Conservation (phyloP, 2,329 filamentous ascomycete species). For the Exophiala bonariae region DNA sequence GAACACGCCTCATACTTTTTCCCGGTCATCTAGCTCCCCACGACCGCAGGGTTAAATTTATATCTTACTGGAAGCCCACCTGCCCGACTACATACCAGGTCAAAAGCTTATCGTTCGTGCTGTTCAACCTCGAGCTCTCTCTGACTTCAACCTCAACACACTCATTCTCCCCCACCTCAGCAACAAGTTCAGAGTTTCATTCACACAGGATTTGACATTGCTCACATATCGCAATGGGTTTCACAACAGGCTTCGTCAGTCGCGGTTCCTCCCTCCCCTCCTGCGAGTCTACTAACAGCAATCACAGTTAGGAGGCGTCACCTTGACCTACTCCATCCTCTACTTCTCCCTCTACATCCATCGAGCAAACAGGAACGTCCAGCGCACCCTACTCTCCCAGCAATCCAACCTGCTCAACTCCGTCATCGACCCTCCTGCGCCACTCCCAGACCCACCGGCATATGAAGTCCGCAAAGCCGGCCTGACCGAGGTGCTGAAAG, state of each 20-base stretch:
- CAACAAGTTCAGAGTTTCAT: no score
- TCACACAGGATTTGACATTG: no score
- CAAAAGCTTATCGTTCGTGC: no score
- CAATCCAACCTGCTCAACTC: slow-evolving; percentile 44
- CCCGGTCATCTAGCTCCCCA: no score
- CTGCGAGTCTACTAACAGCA: slow-evolving; percentile 5
- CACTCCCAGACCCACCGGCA: slow-evolving; percentile 23
- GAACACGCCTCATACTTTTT: no score
- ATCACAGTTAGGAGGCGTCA: slow-evolving; percentile 69
- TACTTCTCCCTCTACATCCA: slow-evolving; percentile 72
- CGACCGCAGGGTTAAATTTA: no score
- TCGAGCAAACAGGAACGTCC: slow-evolving; percentile 62
- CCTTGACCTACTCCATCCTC: slow-evolving; percentile 70
- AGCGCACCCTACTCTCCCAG: slow-evolving; percentile 45
- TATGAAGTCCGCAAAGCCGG: slow-evolving; percentile 51
- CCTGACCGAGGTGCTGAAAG: slow-evolving; percentile 68
- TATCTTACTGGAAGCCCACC: no score
- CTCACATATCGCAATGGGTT: no score
- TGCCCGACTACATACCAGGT: no score
- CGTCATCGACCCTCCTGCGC: slow-evolving; percentile 36
- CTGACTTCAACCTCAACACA: no score
- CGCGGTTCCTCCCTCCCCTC: slow-evolving; percentile 3
- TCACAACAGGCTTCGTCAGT: slow-evolving; percentile 72
- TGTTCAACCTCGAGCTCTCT: no score
- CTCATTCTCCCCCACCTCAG: no score